Base-by-base conservation (phyloP, 2,329 filamentous ascomycete species). In the Aureobasidium musti region DNA sequence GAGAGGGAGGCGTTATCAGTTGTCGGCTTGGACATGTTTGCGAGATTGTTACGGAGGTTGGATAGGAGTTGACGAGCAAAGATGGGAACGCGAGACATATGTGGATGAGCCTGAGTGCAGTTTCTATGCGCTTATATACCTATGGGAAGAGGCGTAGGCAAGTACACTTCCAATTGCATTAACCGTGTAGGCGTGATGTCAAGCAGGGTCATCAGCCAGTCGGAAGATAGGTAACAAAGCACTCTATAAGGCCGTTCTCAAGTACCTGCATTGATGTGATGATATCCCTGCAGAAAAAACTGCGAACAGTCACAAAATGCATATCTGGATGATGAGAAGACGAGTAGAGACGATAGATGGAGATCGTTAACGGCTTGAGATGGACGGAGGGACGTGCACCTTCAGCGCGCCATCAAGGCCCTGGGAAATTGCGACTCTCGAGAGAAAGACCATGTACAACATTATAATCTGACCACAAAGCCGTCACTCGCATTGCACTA, bases 1-100 rank as follows among this genome's bases (percentile, higher is more conserved):
- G 67, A 68, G 43, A 68, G 67, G n/a, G 63, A 68, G 14, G 50
- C 56, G 6, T 65, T 67, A 37, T 61, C 21, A 23, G 56, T 63
- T 11, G 13, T 54, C 23, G 49, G 47, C 37, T 56, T 14, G 33
- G 49, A 47, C 63, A 65, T 65, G 39, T 65, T 65, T 52, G 37
- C 23, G 8, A 65, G 41, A 28, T 65, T 65, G 11, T 57, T 49
- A 11, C 52, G 50, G 26, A 65, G 52, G 28, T 49, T 57, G 35
- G 37, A 49, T 5, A 65, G 17, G 19, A 65, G 52, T 35, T 39
- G 63, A 47, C 63, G 63, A 19, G 63, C 39, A 33, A 65, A 56
- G 17, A 14, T 7, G 6, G 50, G 33, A 13, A 47, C 23, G 43
- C 63, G 10, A 57, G 63, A 66, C 63, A 59, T 59, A 23, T 28